Evolutionary conservation across 208 protist genomes (phyloP).

Genomic region (Leishmania martiniquensis): DNA sequence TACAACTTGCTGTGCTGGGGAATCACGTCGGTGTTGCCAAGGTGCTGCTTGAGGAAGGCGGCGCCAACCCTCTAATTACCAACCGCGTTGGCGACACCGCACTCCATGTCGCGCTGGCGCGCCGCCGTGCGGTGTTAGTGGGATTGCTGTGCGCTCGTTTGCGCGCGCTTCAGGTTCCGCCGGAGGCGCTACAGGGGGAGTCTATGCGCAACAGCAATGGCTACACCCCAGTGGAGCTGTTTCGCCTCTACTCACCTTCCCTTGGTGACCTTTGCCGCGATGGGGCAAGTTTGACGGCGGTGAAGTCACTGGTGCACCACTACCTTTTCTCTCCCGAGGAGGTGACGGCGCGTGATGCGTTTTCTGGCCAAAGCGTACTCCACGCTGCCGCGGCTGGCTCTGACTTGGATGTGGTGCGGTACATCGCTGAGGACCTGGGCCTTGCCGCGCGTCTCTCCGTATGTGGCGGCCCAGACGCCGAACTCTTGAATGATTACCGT

Average conservation of each 20-base stretch:
- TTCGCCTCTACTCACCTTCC: conserved; percentile 56
- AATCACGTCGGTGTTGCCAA: conserved; percentile 44
- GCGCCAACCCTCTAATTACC: conserved; percentile 28
- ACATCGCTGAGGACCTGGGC: conserved; percentile 57
- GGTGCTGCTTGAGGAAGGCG: conserved; percentile 50
- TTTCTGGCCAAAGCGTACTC: conserved; percentile 44
- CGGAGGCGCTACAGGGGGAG: conserved; percentile 19
- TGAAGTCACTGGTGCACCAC: conserved; percentile 65
- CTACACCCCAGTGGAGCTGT: conserved; percentile 62
- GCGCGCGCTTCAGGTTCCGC: conserved; percentile 31
- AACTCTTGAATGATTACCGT: conserved; percentile 49
- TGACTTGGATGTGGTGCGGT: conserved; percentile 54
- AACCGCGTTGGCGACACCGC: conserved; percentile 53
- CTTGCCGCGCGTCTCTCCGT: conserved; percentile 14
- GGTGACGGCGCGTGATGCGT: conserved; percentile 35
- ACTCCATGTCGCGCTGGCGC: conserved; percentile 68
- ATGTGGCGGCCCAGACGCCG: neutral
- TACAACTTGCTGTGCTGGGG: conserved; percentile 66
- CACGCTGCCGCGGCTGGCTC: conserved; percentile 51
- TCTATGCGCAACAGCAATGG: conserved; percentile 46
- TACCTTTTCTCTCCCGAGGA: conserved; percentile 58
- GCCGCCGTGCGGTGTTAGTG: conserved; percentile 47
- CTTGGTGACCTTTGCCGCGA: conserved; percentile 62
- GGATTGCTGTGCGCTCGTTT: conserved; percentile 60
- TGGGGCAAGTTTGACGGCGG: conserved; percentile 45